Conservation (phyloP, 1,139 yeast species). For the Candida labiduridarum region DNA sequence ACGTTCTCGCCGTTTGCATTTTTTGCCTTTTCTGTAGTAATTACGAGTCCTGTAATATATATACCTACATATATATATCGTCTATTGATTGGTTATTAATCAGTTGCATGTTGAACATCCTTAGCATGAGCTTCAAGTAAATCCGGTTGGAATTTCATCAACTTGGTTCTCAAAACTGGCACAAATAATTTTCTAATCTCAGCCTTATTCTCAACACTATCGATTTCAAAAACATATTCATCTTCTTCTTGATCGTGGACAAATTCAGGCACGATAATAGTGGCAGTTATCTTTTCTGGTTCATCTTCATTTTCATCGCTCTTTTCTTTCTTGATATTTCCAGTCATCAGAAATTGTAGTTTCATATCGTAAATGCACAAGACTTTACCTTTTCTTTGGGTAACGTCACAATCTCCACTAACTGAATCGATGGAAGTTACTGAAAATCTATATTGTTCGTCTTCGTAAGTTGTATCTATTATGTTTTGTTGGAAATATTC, state of each 20-base stretch:
- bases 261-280: conserved; percentile 61
- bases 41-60: not conserved
- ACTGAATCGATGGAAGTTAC: conserved; percentile 48
- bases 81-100: conserved; percentile 8
- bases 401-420: conserved; percentile 77
- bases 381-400: conserved; percentile 80
- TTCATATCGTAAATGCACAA: conserved; percentile 72
- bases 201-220: conserved; percentile 37
- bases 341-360: conserved; percentile 48
- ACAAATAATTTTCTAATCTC: conserved; percentile 49
- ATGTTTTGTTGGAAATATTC: conserved; percentile 54
- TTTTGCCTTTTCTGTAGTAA: not conserved
- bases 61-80: not conserved
- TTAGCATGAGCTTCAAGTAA: conserved; percentile 61
- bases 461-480: conserved; percentile 33
- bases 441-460: conserved; percentile 35
- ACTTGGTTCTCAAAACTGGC: conserved; percentile 51
- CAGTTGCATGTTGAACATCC: conserved; percentile 56
- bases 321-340: conserved; percentile 24
- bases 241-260: conserved; percentile 72
- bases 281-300: conserved; percentile 31
- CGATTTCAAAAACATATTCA: conserved; percentile 59
- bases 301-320: conserved; percentile 13
- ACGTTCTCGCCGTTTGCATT: not conserved
- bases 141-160: conserved; percentile 62